A percentile compares a stretch with the other conserved stretches of the same genome.
These are phyloP conservation scores for Solanum rostratum DNA, from an alignment of 257 asterid species.

Conservation along the genomic window DNA sequence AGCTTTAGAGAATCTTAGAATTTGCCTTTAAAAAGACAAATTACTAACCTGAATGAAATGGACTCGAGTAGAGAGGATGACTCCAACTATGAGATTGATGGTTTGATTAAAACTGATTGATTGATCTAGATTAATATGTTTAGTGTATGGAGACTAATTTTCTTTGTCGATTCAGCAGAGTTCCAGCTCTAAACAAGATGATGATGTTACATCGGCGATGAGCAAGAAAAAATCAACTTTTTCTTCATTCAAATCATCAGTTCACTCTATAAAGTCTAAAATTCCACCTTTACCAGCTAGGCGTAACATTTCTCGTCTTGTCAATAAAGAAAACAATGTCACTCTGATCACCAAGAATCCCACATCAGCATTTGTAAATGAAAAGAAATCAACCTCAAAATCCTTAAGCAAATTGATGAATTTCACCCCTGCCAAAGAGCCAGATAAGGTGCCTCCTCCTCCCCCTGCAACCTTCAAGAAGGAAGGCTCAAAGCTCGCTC, in stretches of 20 bases:
- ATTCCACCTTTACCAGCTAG: constrained; percentile 36
- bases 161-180: constrained; percentile 6
- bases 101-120: neutral
- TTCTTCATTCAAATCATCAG: constrained; percentile 35
- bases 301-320: constrained; percentile 25
- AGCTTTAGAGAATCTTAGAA: neutral
- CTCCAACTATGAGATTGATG: neutral
- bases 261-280: constrained; percentile 24
- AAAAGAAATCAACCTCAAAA: constrained; percentile 35
- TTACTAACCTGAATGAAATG: neutral
- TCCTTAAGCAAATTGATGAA: constrained; percentile 33
- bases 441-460: constrained; percentile 21
- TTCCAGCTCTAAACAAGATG: constrained; percentile 17
- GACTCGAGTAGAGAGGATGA: neutral
- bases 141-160: neutral
- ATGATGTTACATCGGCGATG: constrained; percentile 20
- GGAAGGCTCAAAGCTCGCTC: constrained; percentile 17
- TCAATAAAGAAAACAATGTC: constrained; percentile 31
- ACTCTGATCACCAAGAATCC: constrained; percentile 12
- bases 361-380: neutral
- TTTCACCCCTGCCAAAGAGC: constrained; percentile 35
- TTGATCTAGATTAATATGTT: neutral
- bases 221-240: constrained; percentile 43
- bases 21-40: too few species aligned
- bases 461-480: constrained; percentile 8